Evolutionary conservation across 2,329 filamentous ascomycete genomes (phyloP).

Genomic region (Ophiocordyceps camponoti-saundersi): DNA sequence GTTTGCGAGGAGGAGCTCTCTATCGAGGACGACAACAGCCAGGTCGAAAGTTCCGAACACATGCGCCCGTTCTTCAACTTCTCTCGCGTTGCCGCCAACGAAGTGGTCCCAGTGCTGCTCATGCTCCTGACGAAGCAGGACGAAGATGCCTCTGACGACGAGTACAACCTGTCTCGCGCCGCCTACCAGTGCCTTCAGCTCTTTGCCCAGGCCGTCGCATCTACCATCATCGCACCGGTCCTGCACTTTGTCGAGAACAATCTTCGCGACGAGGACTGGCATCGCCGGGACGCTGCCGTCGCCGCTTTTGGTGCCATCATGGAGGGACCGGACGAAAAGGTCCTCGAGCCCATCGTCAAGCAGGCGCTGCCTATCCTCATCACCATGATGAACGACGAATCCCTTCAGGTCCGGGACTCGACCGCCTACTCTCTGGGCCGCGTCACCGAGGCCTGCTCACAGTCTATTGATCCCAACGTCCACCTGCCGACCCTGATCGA

Average conservation of each 20-base stretch:
- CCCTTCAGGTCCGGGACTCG: constrained; percentile 85
- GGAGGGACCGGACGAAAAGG: constrained; percentile 90
- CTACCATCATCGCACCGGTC: constrained; percentile 70
- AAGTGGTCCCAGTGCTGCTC: constrained; percentile 86
- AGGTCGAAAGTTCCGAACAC: constrained; percentile 61
- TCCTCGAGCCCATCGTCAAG: constrained; percentile 86
- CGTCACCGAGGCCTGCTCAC: constrained; percentile 85
- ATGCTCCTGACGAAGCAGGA: constrained; percentile 89
- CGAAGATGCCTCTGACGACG: constrained; percentile 88
- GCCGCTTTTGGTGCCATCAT: constrained; percentile 97
- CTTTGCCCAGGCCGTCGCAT: constrained; percentile 81
- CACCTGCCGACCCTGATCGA: constrained; percentile 76
- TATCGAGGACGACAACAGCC: constrained; percentile 89
- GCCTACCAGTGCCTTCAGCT: constrained; percentile 94
- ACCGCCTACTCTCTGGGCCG: constrained; percentile 91
- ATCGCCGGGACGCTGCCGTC: constrained; percentile 83
- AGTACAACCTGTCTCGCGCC: constrained; percentile 91
- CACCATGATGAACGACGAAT: constrained; percentile 76
- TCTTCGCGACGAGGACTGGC: constrained; percentile 84
- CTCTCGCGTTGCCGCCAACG: constrained; percentile 75
- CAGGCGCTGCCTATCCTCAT: constrained; percentile 87
- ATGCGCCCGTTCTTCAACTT: constrained; percentile 93
- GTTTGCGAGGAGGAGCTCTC: constrained; percentile 97
- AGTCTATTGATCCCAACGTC: constrained; percentile 70
- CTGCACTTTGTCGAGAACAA: constrained; percentile 84